phyloP scores from a whole-genome alignment of 202 grass and related monocot genomes.

The Zoysia matrella region DNA sequence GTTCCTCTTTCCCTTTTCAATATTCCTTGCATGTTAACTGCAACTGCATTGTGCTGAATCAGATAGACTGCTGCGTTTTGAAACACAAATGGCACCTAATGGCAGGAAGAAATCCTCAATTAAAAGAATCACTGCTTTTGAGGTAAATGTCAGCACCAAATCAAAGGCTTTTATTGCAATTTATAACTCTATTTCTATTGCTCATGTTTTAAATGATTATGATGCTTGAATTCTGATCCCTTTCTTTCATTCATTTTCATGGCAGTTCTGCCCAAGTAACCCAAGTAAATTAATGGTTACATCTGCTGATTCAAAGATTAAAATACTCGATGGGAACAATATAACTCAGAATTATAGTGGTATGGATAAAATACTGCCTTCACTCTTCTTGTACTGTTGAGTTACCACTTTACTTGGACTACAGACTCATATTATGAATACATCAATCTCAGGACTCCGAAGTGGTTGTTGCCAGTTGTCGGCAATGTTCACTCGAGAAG shows the following conservation, averaged over 20 bases:
- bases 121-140: constrained; percentile 78
- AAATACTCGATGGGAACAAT: constrained; percentile 70
- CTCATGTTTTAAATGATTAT: constrained; percentile 15
- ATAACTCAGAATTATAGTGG: constrained; percentile 91
- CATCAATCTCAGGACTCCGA: constrained; percentile 53
- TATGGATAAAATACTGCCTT: constrained; percentile 35
- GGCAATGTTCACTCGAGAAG: constrained; percentile 79
- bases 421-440: constrained; percentile 24
- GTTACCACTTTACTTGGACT: neutral
- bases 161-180: neutral
- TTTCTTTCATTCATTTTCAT: constrained; percentile 11
- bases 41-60: constrained; percentile 33
- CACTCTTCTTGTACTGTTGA: neutral
- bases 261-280: constrained; percentile 86
- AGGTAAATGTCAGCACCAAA: constrained; percentile 53
- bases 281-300: constrained; percentile 78
- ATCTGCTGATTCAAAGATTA: constrained; percentile 85
- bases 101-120: constrained; percentile 75
- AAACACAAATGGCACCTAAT: constrained; percentile 59
- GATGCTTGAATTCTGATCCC: constrained; percentile 19
- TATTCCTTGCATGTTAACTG: constrained; percentile 23
- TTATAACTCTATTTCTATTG: neutral
- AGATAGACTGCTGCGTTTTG: constrained; percentile 66
- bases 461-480: constrained; percentile 67
- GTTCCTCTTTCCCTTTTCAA: neutral